Evolutionary conservation across 192 early-diverging fungal genomes (phyloP).

Genomic region (Radiomyces spectabilis): DNA sequence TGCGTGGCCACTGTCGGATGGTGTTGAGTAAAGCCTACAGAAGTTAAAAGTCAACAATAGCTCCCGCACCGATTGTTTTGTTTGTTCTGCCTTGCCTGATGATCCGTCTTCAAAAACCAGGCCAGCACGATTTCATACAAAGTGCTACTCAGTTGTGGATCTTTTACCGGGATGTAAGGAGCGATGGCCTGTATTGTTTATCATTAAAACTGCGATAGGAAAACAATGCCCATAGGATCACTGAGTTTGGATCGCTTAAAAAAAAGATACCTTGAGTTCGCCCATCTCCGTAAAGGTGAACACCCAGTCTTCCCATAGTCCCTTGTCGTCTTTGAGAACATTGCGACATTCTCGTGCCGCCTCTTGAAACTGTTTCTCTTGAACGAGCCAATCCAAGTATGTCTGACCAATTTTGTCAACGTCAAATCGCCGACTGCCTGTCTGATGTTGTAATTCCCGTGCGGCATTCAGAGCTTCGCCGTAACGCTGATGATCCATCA

Average conservation of each 20-base stretch:
- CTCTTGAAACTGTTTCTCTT: conserved; percentile 46
- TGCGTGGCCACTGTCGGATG: conserved; percentile 72
- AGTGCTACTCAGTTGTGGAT: conserved; percentile 66
- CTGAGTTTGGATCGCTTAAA: too few relatives aligned
- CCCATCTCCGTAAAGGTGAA: conserved; percentile 77
- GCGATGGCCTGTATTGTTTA: conserved; percentile 49
- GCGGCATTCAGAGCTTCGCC: conserved; percentile 70
- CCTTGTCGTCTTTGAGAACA: conserved; percentile 58
- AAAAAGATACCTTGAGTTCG: conserved; percentile 52
- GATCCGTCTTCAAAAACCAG: conserved; percentile 58
- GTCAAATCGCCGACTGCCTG: conserved; percentile 37
- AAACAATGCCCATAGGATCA: background rate
- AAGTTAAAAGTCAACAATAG: background rate
- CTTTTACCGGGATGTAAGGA: conserved; percentile 65
- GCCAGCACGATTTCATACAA: conserved; percentile 88
- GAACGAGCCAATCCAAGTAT: conserved; percentile 71
- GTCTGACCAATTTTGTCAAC: conserved; percentile 77
- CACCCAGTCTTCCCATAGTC: conserved; percentile 90
- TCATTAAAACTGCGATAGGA: background rate
- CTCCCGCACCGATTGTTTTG: background rate
- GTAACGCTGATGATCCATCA: conserved; percentile 73
- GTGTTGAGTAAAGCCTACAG: conserved; percentile 41
- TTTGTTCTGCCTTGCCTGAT: conserved; percentile 34
- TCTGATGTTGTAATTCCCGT: conserved; percentile 39
- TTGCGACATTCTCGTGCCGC: conserved; percentile 69